Evolutionary conservation across 1,284 basidiomycete genomes (phyloP).

Genomic region (Laetiporus sulphureus): DNA sequence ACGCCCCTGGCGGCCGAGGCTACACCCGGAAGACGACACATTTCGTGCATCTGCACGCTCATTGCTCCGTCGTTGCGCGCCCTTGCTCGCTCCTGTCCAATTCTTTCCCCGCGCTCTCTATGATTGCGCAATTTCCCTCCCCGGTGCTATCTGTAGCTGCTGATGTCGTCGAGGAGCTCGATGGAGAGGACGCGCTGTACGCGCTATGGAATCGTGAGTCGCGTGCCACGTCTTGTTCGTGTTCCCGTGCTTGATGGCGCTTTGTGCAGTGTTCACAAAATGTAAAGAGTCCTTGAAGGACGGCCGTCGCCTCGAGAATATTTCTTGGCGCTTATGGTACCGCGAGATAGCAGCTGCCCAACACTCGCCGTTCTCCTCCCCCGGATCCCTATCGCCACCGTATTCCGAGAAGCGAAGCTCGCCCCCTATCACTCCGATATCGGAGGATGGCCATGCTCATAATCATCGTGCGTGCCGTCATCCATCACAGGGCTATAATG

Average conservation of each 20-base stretch:
- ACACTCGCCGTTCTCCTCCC: conserved; percentile 25
- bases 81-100: background rate
- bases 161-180: conserved; percentile 57
- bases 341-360: conserved; percentile 45
- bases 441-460: conserved; percentile 20
- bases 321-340: conserved; percentile 83
- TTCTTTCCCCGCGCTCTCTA: conserved; percentile 18
- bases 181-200: conserved; percentile 56
- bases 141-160: conserved; percentile 59
- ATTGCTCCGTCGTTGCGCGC: no score
- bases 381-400: conserved; percentile 25
- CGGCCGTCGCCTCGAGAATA: conserved; percentile 76
- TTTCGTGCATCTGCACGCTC: no score
- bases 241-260: conserved; percentile 8
- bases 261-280: conserved; percentile 68
- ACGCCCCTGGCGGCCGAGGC: background rate
- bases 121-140: conserved; percentile 46
- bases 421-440: conserved; percentile 28
- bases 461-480: conserved; percentile 11
- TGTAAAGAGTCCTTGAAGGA: conserved; percentile 75
- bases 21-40: no score
- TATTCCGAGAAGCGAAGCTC: conserved; percentile 18
- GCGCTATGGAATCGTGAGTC: conserved; percentile 60
- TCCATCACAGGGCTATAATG: background rate
- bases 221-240: conserved; percentile 4